Conservation (phyloP, 768 basidiomycete species). For the Amanita fuliginea region DNA sequence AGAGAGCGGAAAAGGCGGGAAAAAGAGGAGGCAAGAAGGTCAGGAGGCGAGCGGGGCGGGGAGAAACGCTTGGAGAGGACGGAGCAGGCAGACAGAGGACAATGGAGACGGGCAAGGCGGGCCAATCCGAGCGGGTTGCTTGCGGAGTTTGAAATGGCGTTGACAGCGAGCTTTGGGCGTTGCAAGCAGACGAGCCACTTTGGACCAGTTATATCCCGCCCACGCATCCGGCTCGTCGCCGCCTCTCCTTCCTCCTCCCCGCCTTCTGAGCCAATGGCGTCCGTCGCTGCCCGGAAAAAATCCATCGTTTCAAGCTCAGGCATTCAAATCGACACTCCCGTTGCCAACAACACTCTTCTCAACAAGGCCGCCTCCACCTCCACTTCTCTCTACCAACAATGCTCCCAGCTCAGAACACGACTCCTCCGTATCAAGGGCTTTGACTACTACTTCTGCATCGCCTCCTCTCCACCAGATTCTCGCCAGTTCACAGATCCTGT, state of each 20-base stretch:
- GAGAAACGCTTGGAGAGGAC: background rate
- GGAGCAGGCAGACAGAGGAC: background rate
- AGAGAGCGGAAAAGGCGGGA: background rate
- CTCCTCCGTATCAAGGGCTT: slow-evolving; percentile 75
- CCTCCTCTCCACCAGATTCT: slow-evolving; percentile 37
- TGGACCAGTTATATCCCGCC: slow-evolving; percentile 5
- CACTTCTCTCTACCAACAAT: slow-evolving; percentile 88
- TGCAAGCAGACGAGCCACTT: background rate
- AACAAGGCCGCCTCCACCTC: slow-evolving; percentile 84
- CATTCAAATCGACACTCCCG: slow-evolving; percentile 63
- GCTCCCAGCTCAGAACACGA: slow-evolving; percentile 63
- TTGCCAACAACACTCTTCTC: slow-evolving; percentile 76
- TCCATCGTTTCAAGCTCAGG: slow-evolving; percentile 56
- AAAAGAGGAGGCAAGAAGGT: background rate
- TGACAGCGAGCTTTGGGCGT: background rate
- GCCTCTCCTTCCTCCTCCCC: slow-evolving; percentile 12
- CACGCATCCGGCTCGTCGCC: slow-evolving; percentile 1
- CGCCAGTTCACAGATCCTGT: slow-evolving; percentile 87
- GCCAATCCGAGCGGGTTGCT: background rate
- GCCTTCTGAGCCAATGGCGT: slow-evolving; percentile 29
- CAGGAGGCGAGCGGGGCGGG: background rate
- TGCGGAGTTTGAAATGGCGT: slow-evolving; percentile 5
- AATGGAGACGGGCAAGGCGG: background rate
- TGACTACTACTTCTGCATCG: slow-evolving; percentile 53
- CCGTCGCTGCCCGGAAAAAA: slow-evolving; percentile 67